Base-by-base conservation (phyloP, 306 rosid genomes). In the Vigna nakashimae region DNA sequence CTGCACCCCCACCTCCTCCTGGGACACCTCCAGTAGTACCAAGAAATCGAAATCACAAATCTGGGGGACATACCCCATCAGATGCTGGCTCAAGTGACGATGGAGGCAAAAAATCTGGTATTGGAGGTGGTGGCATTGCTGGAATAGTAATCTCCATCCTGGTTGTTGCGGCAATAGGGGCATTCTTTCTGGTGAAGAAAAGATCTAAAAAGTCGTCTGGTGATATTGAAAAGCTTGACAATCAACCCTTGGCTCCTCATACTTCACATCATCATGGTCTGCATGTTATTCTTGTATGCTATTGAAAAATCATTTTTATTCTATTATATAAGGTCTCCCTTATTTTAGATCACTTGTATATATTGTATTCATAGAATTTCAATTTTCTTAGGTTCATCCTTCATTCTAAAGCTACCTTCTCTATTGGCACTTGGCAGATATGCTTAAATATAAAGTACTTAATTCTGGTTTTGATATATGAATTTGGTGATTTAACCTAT, bases 1-100 rank as follows among this genome's bases (percentile, higher is more conserved):
- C 97, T 86, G 97, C 99, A 56, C 99, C 99, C 53, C 99, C 97
- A 62, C 96, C 98, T 62, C 98, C 99, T 50, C 99, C 99, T 46
- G 98, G 98, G 51, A 90, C 98, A 10, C 96, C 98, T 69, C 93
- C 97, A 66, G 56, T 82, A 55, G 84, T 60, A 76, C 79, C 71
- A 76, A 51, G 67, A 71, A 84, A 71, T 40, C 89, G 83, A 69
- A 80, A 74, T 79, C 97, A 77, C 86, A 84, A 82, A 24, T 79
- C 96, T 62, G 90, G 89, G 30, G 84, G 81, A 65, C 81, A 73
- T 53, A 65, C 80, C 70, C 73, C 92, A 12, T 84, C 94, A 65
- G 83, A 73, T 71, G 76, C 36, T 77, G 85, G 71, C 71, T 40
- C 75, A 18, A 82, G 86, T 73, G 92, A 64, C 0, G 90, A 80